Percentiles rank a stretch among this genome's conserved stretches.
Conservation (phyloP, 768 basidiomycete genomes). For the Tulasnella sp. region DNA sequence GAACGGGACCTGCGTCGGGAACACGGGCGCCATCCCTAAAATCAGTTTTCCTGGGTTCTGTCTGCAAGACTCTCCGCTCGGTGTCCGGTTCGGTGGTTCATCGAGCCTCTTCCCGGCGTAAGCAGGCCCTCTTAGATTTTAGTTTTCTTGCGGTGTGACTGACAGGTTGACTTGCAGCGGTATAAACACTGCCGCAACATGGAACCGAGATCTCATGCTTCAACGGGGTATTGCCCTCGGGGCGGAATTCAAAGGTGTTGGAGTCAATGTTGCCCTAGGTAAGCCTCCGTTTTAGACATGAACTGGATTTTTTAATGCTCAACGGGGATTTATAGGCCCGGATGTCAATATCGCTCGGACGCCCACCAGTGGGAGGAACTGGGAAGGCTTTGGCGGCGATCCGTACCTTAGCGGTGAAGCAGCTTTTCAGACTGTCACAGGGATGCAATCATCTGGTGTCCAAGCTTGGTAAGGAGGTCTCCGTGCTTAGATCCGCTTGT, state of each 20-base stretch:
- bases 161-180: too few relatives aligned
- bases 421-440: conserved; percentile 21
- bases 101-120: conserved; percentile 21
- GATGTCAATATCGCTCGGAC: conserved; percentile 19
- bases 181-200: conserved; percentile 43
- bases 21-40: not conserved
- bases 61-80: conserved; percentile 16
- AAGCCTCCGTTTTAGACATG: not conserved
- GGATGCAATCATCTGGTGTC: conserved; percentile 21
- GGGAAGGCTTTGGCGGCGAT: conserved; percentile 19
- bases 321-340: conserved; percentile 19
- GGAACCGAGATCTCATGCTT: conserved; percentile 46
- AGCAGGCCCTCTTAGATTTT: conserved; percentile 28
- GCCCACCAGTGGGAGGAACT: conserved; percentile 23
- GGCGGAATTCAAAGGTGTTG: conserved; percentile 49
- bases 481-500: too few relatives aligned
- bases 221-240: conserved; percentile 47
- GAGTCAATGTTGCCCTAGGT: conserved; percentile 34
- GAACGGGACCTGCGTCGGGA: conserved; percentile 9
- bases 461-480: conserved; percentile 19
- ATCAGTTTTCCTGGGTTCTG: conserved; percentile 13
- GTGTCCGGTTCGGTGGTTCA: conserved; percentile 17
- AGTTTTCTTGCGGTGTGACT: conserved; percentile 31
- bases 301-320: not conserved
- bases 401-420: conserved; percentile 22